Percentiles rank a stretch among this genome's conserved stretches.
These are phyloP conservation scores for Cicer arietinum DNA, from an alignment of 306 rosid genomes.

Conservation along the genomic window DNA sequence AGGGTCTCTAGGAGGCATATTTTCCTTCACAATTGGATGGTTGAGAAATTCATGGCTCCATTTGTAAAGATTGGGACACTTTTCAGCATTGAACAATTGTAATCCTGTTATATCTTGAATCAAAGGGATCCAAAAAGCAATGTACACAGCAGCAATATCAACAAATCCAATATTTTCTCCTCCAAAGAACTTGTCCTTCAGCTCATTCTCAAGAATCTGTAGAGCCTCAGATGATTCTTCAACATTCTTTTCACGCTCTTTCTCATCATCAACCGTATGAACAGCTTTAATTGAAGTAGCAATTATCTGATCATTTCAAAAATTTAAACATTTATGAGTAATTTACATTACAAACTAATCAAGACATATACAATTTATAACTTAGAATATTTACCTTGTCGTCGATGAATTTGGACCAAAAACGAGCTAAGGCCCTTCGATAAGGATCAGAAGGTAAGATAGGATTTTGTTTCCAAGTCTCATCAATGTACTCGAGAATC, in stretches of 20 bases:
- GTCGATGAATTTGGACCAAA: slow-evolving; percentile 67
- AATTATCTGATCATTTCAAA: slow-evolving; percentile 7
- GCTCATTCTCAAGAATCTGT: slow-evolving; percentile 52
- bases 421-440: slow-evolving; percentile 61
- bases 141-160: slow-evolving; percentile 52
- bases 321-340: neutral
- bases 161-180: slow-evolving; percentile 59
- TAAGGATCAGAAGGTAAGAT: slow-evolving; percentile 34
- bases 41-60: slow-evolving; percentile 53
- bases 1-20: slow-evolving; percentile 49
- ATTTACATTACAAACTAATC: no score
- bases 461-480: neutral
- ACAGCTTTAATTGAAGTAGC: slow-evolving; percentile 32
- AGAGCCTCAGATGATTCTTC: slow-evolving; percentile 46
- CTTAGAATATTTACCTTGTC: slow-evolving; percentile 54
- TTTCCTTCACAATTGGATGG: slow-evolving; percentile 44
- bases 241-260: slow-evolving; percentile 47
- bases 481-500: slow-evolving; percentile 32
- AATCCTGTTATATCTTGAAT: slow-evolving; percentile 48
- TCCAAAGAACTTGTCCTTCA: slow-evolving; percentile 63
- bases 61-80: slow-evolving; percentile 48
- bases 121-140: slow-evolving; percentile 52
- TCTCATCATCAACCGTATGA: slow-evolving; percentile 2
- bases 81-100: slow-evolving; percentile 46
- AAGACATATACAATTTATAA: no score